Base-by-base conservation (phyloP, 1,139 yeast species). In the Magnusiomyces paraingens region DNA sequence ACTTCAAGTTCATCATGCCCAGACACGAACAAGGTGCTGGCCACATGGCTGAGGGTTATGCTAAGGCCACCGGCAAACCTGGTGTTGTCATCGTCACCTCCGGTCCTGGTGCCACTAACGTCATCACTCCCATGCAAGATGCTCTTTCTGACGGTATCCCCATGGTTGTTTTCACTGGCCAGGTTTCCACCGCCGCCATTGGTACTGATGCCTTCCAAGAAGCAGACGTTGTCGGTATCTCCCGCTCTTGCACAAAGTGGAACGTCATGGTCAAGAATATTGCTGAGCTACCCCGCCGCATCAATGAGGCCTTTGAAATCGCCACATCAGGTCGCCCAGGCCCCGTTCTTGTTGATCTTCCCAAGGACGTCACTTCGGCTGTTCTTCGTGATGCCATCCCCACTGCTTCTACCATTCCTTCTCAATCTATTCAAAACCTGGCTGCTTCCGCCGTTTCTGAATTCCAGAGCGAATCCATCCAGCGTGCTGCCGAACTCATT, bases 11-110 rank as follows among this genome's bases (percentile, higher is more conserved):
- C 70, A 88, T 93, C 56, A 77, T 93, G 63, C 99, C 99, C 52
- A 82, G 95, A 67, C 99, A 93, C 70, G 99, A 93, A 72, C 99
- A 93, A 74, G 99, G 99, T 71, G 99, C 99, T 21, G 99, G 99
- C 52, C 99, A 93, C 73, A 93, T 93, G 99, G 99, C 99, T 53
- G 98, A 93, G 75, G 99, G 99, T 58, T 93, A 93, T 65, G 98
- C 99, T 55, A 80, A 95, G 63, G 99, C 95, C 39, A 75, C 81
- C 22, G 99, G 99, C 57, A 93, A 89, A 70, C 94, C 97, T n/a
- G 99, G 99, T 74, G 96, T 93, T 61, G 98, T 93, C 55, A 77
- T 93, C 66, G 99, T 93, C 52, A 93, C 99, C 17, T 89, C 97
- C 1, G 99, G 99, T 53, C 99, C 99, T 15, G 99, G 98, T 66